Evolutionary conservation across 1,284 basidiomycete species (phyloP).

Genomic region (Blastosporella zonata): DNA sequence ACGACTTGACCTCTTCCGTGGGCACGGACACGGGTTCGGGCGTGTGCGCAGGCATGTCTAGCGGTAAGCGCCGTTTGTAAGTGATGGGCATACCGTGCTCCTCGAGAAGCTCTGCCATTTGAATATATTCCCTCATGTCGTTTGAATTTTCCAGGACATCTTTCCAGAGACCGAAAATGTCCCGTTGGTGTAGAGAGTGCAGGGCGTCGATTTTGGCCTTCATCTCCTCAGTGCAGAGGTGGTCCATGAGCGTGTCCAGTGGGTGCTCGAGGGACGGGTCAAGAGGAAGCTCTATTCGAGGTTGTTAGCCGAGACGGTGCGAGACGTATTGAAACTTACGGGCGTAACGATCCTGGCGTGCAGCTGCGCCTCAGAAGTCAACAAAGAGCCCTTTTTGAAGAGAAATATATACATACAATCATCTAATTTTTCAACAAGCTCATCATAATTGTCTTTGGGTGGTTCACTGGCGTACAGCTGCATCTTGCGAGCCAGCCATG

Average conservation of each 20-base stretch:
- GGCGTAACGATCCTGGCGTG: not conserved
- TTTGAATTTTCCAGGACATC: slow-evolving; percentile 6
- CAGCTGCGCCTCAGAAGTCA: not conserved
- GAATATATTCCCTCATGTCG: slow-evolving; percentile 12
- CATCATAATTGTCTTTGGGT: slow-evolving; percentile 18
- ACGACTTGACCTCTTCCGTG: too few species aligned
- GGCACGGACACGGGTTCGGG: too few species aligned
- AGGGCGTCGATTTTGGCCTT: slow-evolving; percentile 10
- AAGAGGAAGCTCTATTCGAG: not conserved
- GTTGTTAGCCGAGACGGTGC: not conserved
- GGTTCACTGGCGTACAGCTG: slow-evolving; percentile 21
- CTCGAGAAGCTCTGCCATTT: slow-evolving; percentile 15
- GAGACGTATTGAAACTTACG: not conserved
- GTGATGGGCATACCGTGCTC: slow-evolving; percentile 10
- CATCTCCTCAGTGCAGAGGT: slow-evolving; percentile 12
- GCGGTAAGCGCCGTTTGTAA: not conserved
- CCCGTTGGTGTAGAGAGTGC: slow-evolving; percentile 7
- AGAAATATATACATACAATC: not conserved
- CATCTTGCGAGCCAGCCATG: slow-evolving; percentile 19
- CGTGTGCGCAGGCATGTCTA: too few species aligned
- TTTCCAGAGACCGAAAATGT: slow-evolving; percentile 11
- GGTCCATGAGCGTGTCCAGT: slow-evolving; percentile 14
- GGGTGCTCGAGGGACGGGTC: slow-evolving; percentile 9
- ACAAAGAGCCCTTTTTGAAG: not conserved
- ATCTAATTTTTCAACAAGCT: not conserved